A percentile compares a stretch with the other conserved stretches of the same genome.
Conservation (phyloP, 148 eudicot genomes). For the Amaranthus hypochondriacus region DNA sequence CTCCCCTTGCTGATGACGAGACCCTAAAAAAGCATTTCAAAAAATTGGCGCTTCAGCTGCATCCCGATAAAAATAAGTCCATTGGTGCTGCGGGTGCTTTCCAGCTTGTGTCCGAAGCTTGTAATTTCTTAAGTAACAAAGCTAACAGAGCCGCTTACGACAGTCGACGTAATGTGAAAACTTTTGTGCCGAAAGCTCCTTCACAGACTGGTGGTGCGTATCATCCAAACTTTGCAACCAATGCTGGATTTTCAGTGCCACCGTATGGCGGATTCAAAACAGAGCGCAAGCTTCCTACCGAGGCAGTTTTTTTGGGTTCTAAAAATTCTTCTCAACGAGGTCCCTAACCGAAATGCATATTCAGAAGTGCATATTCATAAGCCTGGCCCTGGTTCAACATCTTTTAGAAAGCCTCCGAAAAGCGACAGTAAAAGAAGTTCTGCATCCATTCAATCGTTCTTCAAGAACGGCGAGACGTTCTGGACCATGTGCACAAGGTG, state of each 20-base stretch:
- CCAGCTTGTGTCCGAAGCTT: slow-evolving; percentile 65
- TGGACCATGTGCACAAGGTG: slow-evolving; percentile 82
- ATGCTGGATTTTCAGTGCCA: slow-evolving; percentile 4
- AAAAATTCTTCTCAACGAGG: slow-evolving; percentile 42
- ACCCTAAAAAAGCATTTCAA: slow-evolving; percentile 53
- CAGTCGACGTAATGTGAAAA: slow-evolving; percentile 43
- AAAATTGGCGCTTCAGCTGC: slow-evolving; percentile 60
- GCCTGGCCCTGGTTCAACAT: slow-evolving; percentile 23
- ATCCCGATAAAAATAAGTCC: slow-evolving; percentile 83
- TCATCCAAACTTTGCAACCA: slow-evolving; percentile 18
- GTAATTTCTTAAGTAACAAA: slow-evolving; percentile 64
- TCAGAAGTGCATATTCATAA: slow-evolving; percentile 23
- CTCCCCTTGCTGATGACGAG: slow-evolving; percentile 62
- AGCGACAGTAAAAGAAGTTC: slow-evolving; percentile 25
- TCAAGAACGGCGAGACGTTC: slow-evolving; percentile 55
- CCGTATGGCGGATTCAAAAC: slow-evolving; percentile 16
- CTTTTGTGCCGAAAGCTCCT: slow-evolving; percentile 30
- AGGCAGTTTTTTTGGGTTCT: slow-evolving; percentile 30
- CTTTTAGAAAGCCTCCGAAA: slow-evolving; percentile 33
- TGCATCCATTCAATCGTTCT: slow-evolving; percentile 24
- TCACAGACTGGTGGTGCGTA: slow-evolving; percentile 14
- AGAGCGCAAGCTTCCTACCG: slow-evolving; percentile 33
- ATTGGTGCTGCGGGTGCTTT: slow-evolving; percentile 83
- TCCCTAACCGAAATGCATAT: slow-evolving; percentile 23
- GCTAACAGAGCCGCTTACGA: slow-evolving; percentile 60